Evolutionary conservation across 345 rosid genomes (phyloP).

Genomic region (Chamaenerion angustifolium): DNA sequence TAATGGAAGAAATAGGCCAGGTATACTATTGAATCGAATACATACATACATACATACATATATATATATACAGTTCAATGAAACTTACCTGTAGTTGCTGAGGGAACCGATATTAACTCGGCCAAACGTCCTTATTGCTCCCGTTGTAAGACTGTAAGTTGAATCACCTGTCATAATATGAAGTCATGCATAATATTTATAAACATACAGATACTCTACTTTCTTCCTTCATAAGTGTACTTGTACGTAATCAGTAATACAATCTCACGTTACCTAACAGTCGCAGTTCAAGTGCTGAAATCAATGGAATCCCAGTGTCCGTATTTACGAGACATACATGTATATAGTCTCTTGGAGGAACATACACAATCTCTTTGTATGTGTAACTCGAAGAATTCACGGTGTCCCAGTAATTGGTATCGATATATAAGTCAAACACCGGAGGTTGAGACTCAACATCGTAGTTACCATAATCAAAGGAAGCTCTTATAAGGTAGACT

Average conservation of each 20-base stretch:
- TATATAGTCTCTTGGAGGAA: slow-evolving; percentile 5
- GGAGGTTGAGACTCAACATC: slow-evolving; percentile 18
- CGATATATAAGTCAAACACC: slow-evolving; percentile 29
- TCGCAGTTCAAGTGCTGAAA: slow-evolving; percentile 31
- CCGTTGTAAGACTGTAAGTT: no score
- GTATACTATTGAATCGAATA: no score
- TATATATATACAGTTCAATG: no score
- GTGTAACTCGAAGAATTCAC: not conserved
- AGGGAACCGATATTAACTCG: no score
- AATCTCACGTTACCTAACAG: not conserved
- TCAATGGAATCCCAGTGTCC: slow-evolving; percentile 35
- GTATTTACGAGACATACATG: slow-evolving; percentile 38
- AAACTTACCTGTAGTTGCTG: no score
- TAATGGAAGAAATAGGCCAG: not conserved
- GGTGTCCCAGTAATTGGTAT: slow-evolving; percentile 28
- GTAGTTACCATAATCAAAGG: slow-evolving; percentile 43
- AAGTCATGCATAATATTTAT: no score
- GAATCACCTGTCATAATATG: no score
- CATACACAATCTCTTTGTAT: slow-evolving; percentile 22
- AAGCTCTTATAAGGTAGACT: slow-evolving; percentile 31
- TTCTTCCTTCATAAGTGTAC: no score
- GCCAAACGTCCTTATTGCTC: no score
- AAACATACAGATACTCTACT: no score
- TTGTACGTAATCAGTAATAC: no score
- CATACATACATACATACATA: no score